Evolutionary conservation across 208 protist genomes (phyloP).

Genomic region (Trypanosoma avium): DNA sequence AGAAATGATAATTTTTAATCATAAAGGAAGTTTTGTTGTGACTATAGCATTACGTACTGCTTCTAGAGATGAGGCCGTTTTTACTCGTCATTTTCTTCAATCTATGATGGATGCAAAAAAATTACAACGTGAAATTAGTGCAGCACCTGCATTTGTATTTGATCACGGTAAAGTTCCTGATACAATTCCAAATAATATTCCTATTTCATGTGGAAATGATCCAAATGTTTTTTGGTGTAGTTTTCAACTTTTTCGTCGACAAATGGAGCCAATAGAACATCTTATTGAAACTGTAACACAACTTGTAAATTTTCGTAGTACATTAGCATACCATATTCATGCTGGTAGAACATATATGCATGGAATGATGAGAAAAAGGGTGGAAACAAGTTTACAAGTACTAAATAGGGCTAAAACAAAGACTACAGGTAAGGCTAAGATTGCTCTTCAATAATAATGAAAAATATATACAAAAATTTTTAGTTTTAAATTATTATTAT

Average conservation of each 20-base stretch:
- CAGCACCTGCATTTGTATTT: constrained; percentile 29
- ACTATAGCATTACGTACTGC: constrained; percentile 12
- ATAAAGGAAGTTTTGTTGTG: constrained; percentile 28
- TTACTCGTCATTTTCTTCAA: constrained; percentile 27
- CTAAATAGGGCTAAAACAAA: constrained; percentile 33
- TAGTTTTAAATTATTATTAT: background rate
- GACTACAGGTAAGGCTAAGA: constrained; percentile 22
- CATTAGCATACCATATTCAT: constrained; percentile 31
- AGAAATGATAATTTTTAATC: constrained; percentile 26
- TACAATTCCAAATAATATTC: constrained; percentile 2
- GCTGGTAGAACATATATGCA: constrained; percentile 31
- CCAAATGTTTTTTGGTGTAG: constrained; percentile 33
- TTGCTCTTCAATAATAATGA: constrained; percentile 13
- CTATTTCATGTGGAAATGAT: background rate
- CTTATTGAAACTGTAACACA: constrained; percentile 25
- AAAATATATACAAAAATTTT: too few species aligned
- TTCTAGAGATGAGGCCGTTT: constrained; percentile 23
- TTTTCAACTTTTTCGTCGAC: constrained; percentile 34
- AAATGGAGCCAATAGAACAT: constrained; percentile 22
- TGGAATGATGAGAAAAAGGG: constrained; percentile 29
- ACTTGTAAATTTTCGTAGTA: constrained; percentile 35
- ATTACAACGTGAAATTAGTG: constrained; percentile 16
- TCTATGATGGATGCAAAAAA: constrained; percentile 27
- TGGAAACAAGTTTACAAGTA: constrained; percentile 27
- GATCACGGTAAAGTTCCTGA: constrained; percentile 20